Evolutionary conservation across 345 rosid genomes (phyloP), one percentile per base, ranked within the genome.

Genomic region (Citrus maxima): DNA sequence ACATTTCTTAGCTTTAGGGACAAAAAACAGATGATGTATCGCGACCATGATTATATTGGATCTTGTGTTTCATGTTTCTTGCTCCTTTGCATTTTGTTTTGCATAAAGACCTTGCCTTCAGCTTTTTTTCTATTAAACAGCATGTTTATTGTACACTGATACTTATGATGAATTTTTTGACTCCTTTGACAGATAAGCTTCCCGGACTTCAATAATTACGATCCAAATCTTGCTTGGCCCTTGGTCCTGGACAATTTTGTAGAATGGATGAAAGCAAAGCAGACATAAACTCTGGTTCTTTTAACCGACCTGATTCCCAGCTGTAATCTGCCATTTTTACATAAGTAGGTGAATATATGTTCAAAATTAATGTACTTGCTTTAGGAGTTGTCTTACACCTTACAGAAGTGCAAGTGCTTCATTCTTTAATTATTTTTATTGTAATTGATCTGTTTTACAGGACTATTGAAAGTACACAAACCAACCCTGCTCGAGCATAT

Each of bases 151-250:
- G 22, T 55, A 14, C 14, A 40, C 32, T 38, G 56, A 37, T 27
- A 2, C 46, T 58, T n/a, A 35, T 21, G 35, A 54, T 63, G 54
- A 75, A 24, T 37, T 72, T 72, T 67, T 81, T 72, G 14, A 60
- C 79, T 82, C 7, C 78, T 79, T 77, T 51, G 75, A 80, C 95
- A 96, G 98, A 96, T 94, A 82, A 90, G 92, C 83, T 94, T 96
- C 89, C 98, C 99, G 3, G 98, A 92, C 32, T 81, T 93, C 72
- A 62, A 76, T 62, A 86, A 93, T 78, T 96, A 96, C 42, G 88
- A 96, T 86, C 97, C 98, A 35, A 89, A 88, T 80, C 99, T 94
- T 27, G 98, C 99, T 21, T 96, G 99, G 99, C 99, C 99, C 7
- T 84, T 96, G 91, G 74, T 96, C 82, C 90, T 96, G 84, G 99